Evolutionary conservation across 2,329 filamentous ascomycete species (phyloP), one percentile per base, ranked within the genome.

Genomic region (Pseudogymnoascus sp.): DNA sequence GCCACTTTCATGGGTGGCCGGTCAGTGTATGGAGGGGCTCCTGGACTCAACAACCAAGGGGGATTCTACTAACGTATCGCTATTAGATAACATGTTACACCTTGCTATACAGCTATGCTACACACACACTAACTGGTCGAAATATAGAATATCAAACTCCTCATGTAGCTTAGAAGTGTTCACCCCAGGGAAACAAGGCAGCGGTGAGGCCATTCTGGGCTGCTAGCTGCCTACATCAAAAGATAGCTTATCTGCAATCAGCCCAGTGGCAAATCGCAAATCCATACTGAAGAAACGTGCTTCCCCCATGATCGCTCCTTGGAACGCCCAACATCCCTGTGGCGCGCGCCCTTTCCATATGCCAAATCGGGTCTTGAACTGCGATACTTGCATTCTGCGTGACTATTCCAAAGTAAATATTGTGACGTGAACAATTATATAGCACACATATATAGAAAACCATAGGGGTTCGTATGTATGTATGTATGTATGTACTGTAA

Each of bases 91-190:
- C 50, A 57, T 28, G 33, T 7, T 33, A 57, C 47, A 8, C 28
- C 6, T 57, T 57, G 28, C 50, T 57, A 57, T 57, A 33, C 50
- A 33, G 17, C 19, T 57, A 57, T 57, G 50, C 50, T 57, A 57
- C 26, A 33, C 28, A 53, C 15, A 15, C 28, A 33, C 28, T 57
- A 57, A 57, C 50, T 21, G 17, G n/a, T 7, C 5, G 17, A 21
- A 57, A 19, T 33, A 33, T 57, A 21, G n/a, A 33, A 33, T 57
- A 33, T 21, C 47, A 19, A 19, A 26, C 47, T 17, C 26, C 6
- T 33, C 50, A 21, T 57, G n/a, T 57, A 57, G 9, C 21, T 57
- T 19, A 33, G 28, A 19, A 57, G n/a, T 57, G 50, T 28, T 57
- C 21, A 28, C 50, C 33, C 17, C 4, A 2, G 50, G 10, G n/a